Conservation (phyloP, 257 asterid genomes). For the Salvia hispanica region DNA sequence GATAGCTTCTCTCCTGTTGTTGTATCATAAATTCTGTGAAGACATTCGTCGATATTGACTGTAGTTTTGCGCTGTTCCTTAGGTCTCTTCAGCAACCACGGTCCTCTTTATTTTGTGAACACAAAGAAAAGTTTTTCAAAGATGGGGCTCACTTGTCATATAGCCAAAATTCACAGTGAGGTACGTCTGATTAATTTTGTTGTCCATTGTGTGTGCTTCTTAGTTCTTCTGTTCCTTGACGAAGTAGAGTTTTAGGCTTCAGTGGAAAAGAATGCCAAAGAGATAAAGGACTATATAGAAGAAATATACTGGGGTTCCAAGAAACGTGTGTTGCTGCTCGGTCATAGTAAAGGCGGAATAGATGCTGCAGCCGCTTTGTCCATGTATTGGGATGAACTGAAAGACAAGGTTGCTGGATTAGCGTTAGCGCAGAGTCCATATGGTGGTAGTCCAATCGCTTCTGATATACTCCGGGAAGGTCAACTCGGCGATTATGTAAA, state of each 20-base stretch:
- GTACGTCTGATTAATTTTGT: slow-evolving; percentile 30
- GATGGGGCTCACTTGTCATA: slow-evolving; percentile 96
- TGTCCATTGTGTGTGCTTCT: slow-evolving; percentile 11
- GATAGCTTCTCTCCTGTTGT: slow-evolving; percentile 1
- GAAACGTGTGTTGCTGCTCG: slow-evolving; percentile 83
- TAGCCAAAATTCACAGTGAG: slow-evolving; percentile 72
- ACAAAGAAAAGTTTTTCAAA: slow-evolving; percentile 79
- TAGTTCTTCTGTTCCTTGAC: slow-evolving; percentile 26
- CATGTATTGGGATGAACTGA: slow-evolving; percentile 85
- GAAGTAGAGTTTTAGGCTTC: slow-evolving; percentile 64
- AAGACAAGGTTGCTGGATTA: slow-evolving; percentile 94
- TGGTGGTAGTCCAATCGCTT: slow-evolving; percentile 96
- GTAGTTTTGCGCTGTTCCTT: slow-evolving; percentile 25
- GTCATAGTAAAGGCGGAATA: slow-evolving; percentile 97
- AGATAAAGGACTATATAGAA: slow-evolving; percentile 85
- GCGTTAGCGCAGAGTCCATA: slow-evolving; percentile 94
- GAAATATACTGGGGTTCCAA: slow-evolving; percentile 91
- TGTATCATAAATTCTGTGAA: neutral
- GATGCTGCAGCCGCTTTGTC: slow-evolving; percentile 95
- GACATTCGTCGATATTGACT: neutral
- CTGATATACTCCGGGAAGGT: slow-evolving; percentile 90
- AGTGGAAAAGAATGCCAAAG: slow-evolving; percentile 86
- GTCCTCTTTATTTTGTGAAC: slow-evolving; percentile 78
- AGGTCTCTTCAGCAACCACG: slow-evolving; percentile 79
- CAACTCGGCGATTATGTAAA: slow-evolving; percentile 97